Base-by-base conservation (phyloP, 805 yeast species). In the Yarrowia phangngaensis region DNA sequence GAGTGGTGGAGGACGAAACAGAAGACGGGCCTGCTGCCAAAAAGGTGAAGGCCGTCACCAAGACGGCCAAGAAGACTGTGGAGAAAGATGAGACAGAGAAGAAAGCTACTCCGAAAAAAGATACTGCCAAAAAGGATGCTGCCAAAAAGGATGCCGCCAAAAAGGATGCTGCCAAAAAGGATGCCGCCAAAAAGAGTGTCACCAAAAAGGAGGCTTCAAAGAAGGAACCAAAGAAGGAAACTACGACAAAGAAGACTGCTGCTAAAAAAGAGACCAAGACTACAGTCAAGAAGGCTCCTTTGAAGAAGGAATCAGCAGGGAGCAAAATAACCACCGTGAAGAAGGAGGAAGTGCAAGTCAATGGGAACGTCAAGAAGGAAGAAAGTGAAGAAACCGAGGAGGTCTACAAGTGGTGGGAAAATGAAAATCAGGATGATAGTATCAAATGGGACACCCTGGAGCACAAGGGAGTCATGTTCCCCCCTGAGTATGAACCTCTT, bases 401-500 rank as follows among this genome's bases (percentile, higher is more conserved):
- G 2, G 70, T 66, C n/a, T 80, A 76, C 61, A 81, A 79, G 64
- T 80, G 95, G 94, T 87, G 95, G 92, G 90, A 85, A 61, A 64
- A 67, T 26, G 55, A 54, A 19, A 83, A 82, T 55, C 65, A 79
- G 23, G 84, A 84, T 59, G 90, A 82, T 23, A 76, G 81, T 31
- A 72, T 80, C 49, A 86, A 87, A 61, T 90, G 98, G 98, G 81
- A 78, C 17, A 75, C 88, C 1, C 68, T 90, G 46, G 86, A 78
- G 54, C 98, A 90, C 63, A 80, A 76, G 55, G 98, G 98, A 58
- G 96, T 90, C 9, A 67, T 89, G 23, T 90, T 90, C 59, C 97
- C 98, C 2, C 97, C 97, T 0, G 82, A 78, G 3, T 90, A 90
- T 63, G 89, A 82, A 60, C 88, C 92, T 3, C 67, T 90, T 33